Base-by-base conservation (phyloP, 2,329 filamentous ascomycete species). In the Alternaria sp. region DNA sequence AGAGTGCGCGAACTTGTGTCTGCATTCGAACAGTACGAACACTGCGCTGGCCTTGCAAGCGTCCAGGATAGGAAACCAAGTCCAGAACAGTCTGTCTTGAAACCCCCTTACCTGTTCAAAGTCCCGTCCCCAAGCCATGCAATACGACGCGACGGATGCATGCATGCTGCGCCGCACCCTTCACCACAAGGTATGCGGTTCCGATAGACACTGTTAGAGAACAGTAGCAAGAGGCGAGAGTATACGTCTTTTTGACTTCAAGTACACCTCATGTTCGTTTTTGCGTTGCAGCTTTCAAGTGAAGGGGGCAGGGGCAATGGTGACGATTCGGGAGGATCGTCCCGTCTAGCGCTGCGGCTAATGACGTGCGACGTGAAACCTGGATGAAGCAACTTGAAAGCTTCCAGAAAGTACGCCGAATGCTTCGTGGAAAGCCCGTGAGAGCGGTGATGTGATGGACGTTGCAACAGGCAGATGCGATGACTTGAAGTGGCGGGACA, bases 321-420 rank as follows among this genome's bases (percentile, higher is more conserved):
- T 65, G 54, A 56, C 57, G 61, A 54, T 44, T 63, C 57, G 61
- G 59, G 66, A 67, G 61, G 69, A 71, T 63, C 66, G 57, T 66
- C 61, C 57, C 47, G 45, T 60, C 60, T 69, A 69, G 68, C 65
- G 65, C 25, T 59, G 59, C 68, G 60, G 61, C 66, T 68, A 64
- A 70, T 69, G 69, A 72, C 66, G 68, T 70, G 69, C 63, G 54
- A 70, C 61, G 26, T 68, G 69, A 72, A 72, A 72, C 68, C 45
- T 56, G 65, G 46, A 66, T 63, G 66, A 68, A 68, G 62, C 66
- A 70, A 67, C 57, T 62, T 57, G 61, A 62, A 67, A 64, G 58
- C 52, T 67, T 67, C 59, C 47, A 62, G 55, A 57, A 61, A 45
- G 25, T 57, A 43, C 47, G 40, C n/a, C 49, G 57, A 43, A 45